Base-by-base conservation (phyloP, 75 land plant species). In the Selaginella tamariscina region DNA sequence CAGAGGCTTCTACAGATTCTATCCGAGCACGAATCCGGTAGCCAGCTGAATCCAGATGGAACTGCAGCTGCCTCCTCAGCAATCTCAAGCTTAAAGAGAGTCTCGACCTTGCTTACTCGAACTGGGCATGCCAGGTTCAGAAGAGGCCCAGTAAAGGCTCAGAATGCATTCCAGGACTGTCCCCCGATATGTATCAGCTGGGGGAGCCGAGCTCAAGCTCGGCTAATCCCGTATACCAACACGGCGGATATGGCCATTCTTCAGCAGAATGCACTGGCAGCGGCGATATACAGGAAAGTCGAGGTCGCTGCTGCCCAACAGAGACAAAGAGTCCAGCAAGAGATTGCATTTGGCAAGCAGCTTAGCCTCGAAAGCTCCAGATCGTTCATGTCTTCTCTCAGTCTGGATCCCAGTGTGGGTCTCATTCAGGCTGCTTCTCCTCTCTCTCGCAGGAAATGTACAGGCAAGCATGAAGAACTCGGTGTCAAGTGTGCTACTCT, bases 391-490 rank as follows among this genome's bases (percentile, higher is more conserved):
- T 26, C 62, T 2, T 59, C 62, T 2, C 26, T 59, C 5, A 59
- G 62, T n/a, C 8, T 59, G 62, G 18, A 59, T 5, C 23, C 5
- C 8, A 59, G 62, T n/a, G 21, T 5, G 18, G 26, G 62, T 23
- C 9, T 8, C 24, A n/a, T 23, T 9, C 8, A 59, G 8, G 27
- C 62, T 59, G 21, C n/a, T 21, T 59, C 26, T 2, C 2, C 5
- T 8, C 8, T 23, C 21, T 21, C 26, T 21, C 8, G 62, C 8
- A 59, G 62, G 62, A 59, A 59, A n/a, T 59, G 26, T 21, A n/a
- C 8, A 5, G 62, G 62, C 5, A 59, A 59, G 62, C 62, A 21
- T 59, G 62, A 59, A n/a, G 62, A 59, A 5, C 26, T 26, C 24
- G 26, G 21, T 23, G 21, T 21, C 26, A 59, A 59, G 26, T 59